Base-by-base conservation (phyloP, 805 yeast genomes). In the Dipodascus albidus region DNA sequence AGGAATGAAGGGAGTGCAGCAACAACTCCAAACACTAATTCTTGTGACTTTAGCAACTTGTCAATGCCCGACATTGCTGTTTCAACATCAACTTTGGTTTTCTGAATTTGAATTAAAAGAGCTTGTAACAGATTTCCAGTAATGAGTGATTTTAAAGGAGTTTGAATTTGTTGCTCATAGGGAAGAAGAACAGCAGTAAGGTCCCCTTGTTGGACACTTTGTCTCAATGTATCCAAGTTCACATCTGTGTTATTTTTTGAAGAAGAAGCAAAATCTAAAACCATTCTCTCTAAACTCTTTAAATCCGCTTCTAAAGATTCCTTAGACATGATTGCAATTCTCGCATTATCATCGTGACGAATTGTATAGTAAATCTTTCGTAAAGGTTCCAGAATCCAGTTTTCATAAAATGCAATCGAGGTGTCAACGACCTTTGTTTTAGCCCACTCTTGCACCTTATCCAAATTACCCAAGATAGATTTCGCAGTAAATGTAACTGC, bases 41-140 rank as follows among this genome's bases (percentile, higher is more conserved):
- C 96, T 70, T 91, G 99, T 51, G 93, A 83, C 66, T 88, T 85
- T 48, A 93, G 75, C 59, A 91, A 72, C 64, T 86, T 83, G 68
- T 93, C 98, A 57, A 93, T 90, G 6, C 98, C 98, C 60, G 78
- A 80, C 56, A 91, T 78, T 0, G 96, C 98, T 3, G 89, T 72
- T 38, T 86, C 89, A 6, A 96, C 96, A 66, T 91, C 99, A 3
- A 93, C 97, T 68, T 91, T 91, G 11, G 96, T 84, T 69, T 93
- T 91, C 67, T 91, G 99, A n/a, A 93, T 74, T 67, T 93, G 98
- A 57, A 91, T 90, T 62, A 93, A 70, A 49, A 93, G 67, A 15
- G 90, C 81, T 53, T 96, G 75, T 6, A 89, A 67, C 58, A 91
- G 74, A 54, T 82, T 79, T 2, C 98, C 99, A 14, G 70, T 68